Evolutionary conservation across 169 alveolate species (phyloP), one percentile per base, ranked within the genome.

Genomic region (Eimeria necatrix): DNA sequence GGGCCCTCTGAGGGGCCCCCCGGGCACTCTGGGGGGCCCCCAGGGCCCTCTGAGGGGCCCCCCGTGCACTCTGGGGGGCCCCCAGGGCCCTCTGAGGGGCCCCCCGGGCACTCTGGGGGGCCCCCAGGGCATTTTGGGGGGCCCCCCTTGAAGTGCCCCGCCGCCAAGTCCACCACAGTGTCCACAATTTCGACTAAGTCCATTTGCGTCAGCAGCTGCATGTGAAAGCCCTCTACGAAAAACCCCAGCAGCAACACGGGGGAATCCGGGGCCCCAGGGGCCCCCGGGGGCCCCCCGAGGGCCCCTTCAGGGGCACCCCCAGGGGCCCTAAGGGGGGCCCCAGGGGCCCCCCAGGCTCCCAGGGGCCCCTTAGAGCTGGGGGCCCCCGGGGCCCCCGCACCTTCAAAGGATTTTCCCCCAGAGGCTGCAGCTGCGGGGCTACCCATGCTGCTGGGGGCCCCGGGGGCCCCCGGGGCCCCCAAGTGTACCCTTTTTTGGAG

Each of bases 241-340:
- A 76, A 46, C 32, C 86, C 86, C 64, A 76, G 41, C 41, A 76
- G 64, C 64, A 76, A n/a, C 60, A 76, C 86, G 16, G 64, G 60
- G 64, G 60, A 9, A 26, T 70, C 48, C 48, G 49, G 56, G 5
- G 22, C 86, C 10, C 49, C 64, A n/a, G 86, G 86, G 86, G 64
- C 64, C 86, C 32, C 81, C 2, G 41, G 16, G 81, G 81, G 81
- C 32, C 81, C 49, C 81, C 81, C 5, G n/a, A n/a, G n/a, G n/a
- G n/a, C n/a, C 9, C 12, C 18, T 8, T 14, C 8, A 51, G 73
- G 73, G 73, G 5, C 12, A 20, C 73, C 73, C 12, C 22, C 16
- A n/a, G n/a, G n/a, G n/a, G n/a, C n/a, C n/a, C n/a, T n/a, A n/a
- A n/a, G 6, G 26, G 78, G 78, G 78, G 78, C 78, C 78, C 78